A percentile compares a stretch with the other conserved stretches of the same genome.
phyloP scores from a whole-genome alignment of 192 early-diverging fungal genomes.

The Kappamyces sp. region DNA sequence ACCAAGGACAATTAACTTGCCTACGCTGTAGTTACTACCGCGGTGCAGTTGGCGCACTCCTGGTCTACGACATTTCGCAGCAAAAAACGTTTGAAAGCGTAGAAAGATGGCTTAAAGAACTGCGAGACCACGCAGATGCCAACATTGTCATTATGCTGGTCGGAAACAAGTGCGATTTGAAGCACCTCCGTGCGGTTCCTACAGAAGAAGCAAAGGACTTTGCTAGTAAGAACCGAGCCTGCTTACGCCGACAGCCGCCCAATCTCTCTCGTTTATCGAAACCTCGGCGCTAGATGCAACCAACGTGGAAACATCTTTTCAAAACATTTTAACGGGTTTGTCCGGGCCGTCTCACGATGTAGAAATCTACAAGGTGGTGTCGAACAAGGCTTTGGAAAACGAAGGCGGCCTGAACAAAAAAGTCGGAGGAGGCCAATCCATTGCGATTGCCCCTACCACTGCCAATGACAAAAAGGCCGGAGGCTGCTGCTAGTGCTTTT shows the following conservation, averaged over 20 bases:
- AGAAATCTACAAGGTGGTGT: conserved; percentile 95
- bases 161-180: conserved; percentile 97
- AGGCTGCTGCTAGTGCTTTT: conserved; percentile 13
- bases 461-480: conserved; percentile 18
- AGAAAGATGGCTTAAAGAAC: conserved; percentile 95
- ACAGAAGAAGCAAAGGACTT: conserved; percentile 98
- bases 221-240: conserved; percentile 54
- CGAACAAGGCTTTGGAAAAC: conserved; percentile 87
- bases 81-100: conserved; percentile 94
- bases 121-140: conserved; percentile 92
- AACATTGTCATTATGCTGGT: conserved; percentile 99
- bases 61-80: conserved; percentile 98
- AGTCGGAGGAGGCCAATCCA: conserved; percentile 27
- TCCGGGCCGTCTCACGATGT: conserved; percentile 16
- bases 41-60: conserved; percentile 91
- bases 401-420: conserved; percentile 14
- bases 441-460: conserved; percentile 25
- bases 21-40: conserved; percentile 78
- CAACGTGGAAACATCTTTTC: conserved; percentile 95
- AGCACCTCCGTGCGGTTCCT: conserved; percentile 90
- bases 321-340: conserved; percentile 84
- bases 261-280: conserved; percentile 94
- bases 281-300: conserved; percentile 94
- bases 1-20: not conserved
- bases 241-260: conserved; percentile 57